Evolutionary conservation across 805 yeast species (phyloP).

Genomic region (Lachancea fermentati): DNA sequence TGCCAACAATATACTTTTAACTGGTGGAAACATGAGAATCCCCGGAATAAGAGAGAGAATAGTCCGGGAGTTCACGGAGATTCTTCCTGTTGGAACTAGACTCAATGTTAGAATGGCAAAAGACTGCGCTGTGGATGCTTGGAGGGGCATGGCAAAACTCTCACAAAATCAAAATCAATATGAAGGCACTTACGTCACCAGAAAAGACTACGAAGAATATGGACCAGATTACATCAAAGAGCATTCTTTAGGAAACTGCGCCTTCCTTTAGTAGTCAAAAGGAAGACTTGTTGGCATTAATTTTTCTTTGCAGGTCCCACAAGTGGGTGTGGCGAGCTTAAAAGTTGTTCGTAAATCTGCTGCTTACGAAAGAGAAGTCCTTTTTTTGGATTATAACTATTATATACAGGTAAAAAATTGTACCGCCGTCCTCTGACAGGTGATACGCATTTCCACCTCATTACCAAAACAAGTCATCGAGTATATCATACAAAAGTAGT

Average conservation of each 20-base stretch:
- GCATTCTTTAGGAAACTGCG: conserved; percentile 66
- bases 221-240: conserved; percentile 89
- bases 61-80: conserved; percentile 58
- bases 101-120: conserved; percentile 56
- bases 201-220: conserved; percentile 74
- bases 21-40: conserved; percentile 78
- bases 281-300: not conserved
- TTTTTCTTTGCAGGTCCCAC: not conserved
- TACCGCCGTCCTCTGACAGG: too few species aligned
- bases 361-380: too few species aligned
- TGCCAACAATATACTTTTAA: conserved; percentile 61
- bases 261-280: conserved; percentile 24
- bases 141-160: conserved; percentile 94
- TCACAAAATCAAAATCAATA: conserved; percentile 43
- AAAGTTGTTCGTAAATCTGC: too few species aligned
- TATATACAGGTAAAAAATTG: too few species aligned
- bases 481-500: too few species aligned
- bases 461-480: too few species aligned
- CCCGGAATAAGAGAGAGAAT: conserved; percentile 65
- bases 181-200: conserved; percentile 48
- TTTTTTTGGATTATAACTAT: too few species aligned
- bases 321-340: too few species aligned
- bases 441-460: too few species aligned
- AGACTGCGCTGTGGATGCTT: conserved; percentile 74
- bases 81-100: conserved; percentile 63